Conservation (phyloP, 1,284 basidiomycete genomes). For the Earliella scabrosa region DNA sequence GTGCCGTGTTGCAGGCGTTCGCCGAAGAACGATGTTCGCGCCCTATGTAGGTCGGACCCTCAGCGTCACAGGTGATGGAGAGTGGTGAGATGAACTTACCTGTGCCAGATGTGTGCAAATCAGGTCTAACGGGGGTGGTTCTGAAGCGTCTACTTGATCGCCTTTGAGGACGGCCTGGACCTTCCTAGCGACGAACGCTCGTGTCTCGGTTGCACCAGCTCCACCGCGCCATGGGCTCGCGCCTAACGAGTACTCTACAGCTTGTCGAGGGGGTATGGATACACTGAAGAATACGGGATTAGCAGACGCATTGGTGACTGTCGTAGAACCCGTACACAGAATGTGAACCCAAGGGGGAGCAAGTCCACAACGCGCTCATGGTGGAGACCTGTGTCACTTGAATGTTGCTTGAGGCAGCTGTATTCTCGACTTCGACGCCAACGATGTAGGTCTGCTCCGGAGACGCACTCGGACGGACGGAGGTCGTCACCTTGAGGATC, state of each 20-base stretch:
- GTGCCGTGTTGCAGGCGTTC: conserved; percentile 40
- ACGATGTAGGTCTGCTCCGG: conserved; percentile 56
- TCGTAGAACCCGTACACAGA: conserved; percentile 44
- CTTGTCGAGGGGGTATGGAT: conserved; percentile 53
- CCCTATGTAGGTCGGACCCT: no score
- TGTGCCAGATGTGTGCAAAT: conserved; percentile 51
- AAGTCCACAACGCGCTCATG: conserved; percentile 69
- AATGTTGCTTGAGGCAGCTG: conserved; percentile 45
- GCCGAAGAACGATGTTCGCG: conserved; percentile 30
- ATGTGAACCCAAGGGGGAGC: conserved; percentile 39
- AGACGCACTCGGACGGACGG: conserved; percentile 52
- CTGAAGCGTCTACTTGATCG: conserved; percentile 40
- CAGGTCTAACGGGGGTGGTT: conserved; percentile 62
- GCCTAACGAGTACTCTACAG: conserved; percentile 48
- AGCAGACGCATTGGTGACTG: background rate
- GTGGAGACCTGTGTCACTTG: conserved; percentile 59
- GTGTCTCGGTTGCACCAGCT: conserved; percentile 44
- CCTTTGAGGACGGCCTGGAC: conserved; percentile 61
- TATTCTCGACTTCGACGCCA: conserved; percentile 62
- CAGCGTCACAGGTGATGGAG: no score
- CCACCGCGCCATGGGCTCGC: conserved; percentile 44
- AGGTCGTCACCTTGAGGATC: conserved; percentile 54
- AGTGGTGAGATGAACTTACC: no score
- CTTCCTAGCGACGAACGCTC: conserved; percentile 55
- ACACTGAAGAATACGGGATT: conserved; percentile 38